Evolutionary conservation across 257 asterid species (phyloP), one percentile per base, ranked within the genome.

Genomic region (Salvia rosmarinus): DNA sequence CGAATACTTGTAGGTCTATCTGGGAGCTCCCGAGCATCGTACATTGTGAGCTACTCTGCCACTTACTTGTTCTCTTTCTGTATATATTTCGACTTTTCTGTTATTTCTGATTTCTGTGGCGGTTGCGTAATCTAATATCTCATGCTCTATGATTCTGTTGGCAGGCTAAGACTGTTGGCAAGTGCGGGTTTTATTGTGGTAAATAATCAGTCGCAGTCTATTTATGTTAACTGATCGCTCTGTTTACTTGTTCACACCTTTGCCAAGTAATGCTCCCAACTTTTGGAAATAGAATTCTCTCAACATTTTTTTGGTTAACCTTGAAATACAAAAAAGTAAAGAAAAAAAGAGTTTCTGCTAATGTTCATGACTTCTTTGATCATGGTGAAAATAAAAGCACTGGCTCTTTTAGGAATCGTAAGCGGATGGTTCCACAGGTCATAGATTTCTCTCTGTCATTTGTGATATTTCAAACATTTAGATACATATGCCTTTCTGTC

Each of bases 141-240:
- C 51, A 23, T 52, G 43, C 30, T 79, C 47, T 55, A 32, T 35
- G 68, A 5, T 58, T 67, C 11, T 19, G 32, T 58, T 49, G 85
- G 82, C 90, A 92, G 96, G 94, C 83, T 42, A 86, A 79, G 73
- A 80, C 88, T 37, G 78, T 82, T 21, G 92, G 95, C 69, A 79
- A 77, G 40, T 78, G 51, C 42, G 94, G 96, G 39, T 70, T 88
- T 67, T 81, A 86, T 23, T 90, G 89, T 76, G 98, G 98, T 87
- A 83, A 87, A 46, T 56, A 25, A 57, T 34, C n/a, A 47, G 11
- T 17, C 59, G n/a, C 39, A 25, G 61, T 37, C n/a, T 30, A 1
- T 69, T 56, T 64, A 21, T 72, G 39, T 37, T 46, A 40, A 57
- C 32, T 3, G 37, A 42, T 64, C 68, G 57, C 44, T 16, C 12